Conservation (phyloP, 2,329 filamentous ascomycete genomes). For the Fusarium virguliforme region DNA sequence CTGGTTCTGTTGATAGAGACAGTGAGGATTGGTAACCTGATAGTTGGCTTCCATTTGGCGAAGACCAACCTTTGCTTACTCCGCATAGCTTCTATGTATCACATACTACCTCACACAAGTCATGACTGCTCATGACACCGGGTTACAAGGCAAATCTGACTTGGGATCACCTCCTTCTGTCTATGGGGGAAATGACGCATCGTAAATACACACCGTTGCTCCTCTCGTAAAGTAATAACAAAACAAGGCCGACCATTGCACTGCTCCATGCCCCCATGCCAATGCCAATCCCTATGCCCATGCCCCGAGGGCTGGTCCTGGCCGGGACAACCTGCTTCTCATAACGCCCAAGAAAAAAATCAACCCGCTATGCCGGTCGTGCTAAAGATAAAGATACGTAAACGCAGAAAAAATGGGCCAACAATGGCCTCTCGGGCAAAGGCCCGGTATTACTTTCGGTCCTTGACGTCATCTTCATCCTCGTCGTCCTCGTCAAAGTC, state of each 20-base stretch:
- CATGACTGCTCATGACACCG: background rate
- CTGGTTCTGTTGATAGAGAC: conserved; percentile 1
- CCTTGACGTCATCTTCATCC: conserved; percentile 66
- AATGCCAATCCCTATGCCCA: conserved; percentile 31
- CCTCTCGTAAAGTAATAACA: conserved; percentile 38
- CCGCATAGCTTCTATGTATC: background rate
- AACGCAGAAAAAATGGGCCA: conserved; percentile 13
- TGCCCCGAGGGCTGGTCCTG: conserved; percentile 27
- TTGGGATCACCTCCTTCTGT: conserved; percentile 19
- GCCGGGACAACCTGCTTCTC: conserved; percentile 32
- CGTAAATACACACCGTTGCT: conserved; percentile 39
- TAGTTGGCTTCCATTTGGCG: background rate
- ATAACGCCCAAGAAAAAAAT: conserved; percentile 46
- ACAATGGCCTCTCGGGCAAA: background rate
- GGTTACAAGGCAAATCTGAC: background rate
- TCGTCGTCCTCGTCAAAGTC: conserved; percentile 74
- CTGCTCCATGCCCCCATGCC: conserved; percentile 18
- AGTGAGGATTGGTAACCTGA: background rate
- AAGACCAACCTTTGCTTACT: background rate
- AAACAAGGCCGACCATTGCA: conserved; percentile 30
- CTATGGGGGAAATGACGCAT: conserved; percentile 35
- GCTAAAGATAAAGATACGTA: conserved; percentile 40
- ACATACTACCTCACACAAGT: background rate
- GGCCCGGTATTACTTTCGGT: conserved; percentile 43
- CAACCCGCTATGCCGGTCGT: conserved; percentile 48